phyloP scores from a whole-genome alignment of 2,329 filamentous ascomycete species.

The Botryosphaeria dothidea region DNA sequence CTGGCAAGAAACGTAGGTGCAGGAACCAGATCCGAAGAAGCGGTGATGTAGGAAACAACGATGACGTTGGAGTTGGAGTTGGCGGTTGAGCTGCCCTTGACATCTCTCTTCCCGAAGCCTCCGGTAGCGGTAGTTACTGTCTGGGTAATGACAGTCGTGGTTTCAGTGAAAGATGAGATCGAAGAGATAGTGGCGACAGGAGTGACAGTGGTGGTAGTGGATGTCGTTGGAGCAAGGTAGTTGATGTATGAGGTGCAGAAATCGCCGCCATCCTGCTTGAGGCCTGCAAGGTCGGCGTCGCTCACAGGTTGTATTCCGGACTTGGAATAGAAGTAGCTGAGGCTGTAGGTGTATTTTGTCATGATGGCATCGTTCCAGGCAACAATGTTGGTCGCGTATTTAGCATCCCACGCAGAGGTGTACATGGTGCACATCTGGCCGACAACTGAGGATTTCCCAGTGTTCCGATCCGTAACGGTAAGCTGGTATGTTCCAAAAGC shows the following conservation, averaged over 20 bases:
- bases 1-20: too few species aligned
- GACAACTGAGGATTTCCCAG: constrained; percentile 20
- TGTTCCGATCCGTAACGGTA: too few species aligned
- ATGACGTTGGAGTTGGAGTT: too few species aligned
- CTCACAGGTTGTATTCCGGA: neutral
- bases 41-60: too few species aligned
- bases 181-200: neutral
- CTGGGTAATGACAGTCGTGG: neutral
- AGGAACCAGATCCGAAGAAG: too few species aligned
- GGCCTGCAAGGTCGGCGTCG: neutral
- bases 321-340: constrained; percentile 8
- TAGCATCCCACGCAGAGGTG: neutral
- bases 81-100: too few species aligned
- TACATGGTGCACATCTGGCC: constrained; percentile 26
- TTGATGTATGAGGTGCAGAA: constrained; percentile 3
- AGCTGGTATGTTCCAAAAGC: constrained; percentile 37
- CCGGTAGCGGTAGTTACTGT: neutral
- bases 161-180: neutral
- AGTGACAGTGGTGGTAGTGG: neutral
- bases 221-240: neutral
- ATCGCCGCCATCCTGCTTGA: neutral
- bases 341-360: constrained; percentile 3
- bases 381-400: neutral
- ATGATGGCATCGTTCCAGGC: neutral
- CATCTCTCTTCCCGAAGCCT: too few species aligned